These are phyloP conservation scores for Aspergillus novofumigatus DNA, from an alignment of 2,329 filamentous ascomycete genomes.

Conservation along the genomic window DNA sequence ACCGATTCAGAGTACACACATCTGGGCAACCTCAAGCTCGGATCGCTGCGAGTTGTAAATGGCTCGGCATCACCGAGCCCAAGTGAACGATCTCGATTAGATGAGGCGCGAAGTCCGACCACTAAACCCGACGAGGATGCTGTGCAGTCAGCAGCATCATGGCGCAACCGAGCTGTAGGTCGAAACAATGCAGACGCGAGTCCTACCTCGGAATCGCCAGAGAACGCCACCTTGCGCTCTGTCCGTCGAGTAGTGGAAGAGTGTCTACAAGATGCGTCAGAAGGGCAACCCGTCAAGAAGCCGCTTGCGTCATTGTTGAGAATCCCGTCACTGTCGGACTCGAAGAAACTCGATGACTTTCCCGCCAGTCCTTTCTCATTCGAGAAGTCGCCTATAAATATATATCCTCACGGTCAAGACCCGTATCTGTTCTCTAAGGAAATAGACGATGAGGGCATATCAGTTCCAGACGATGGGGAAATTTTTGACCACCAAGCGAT, in stretches of 20 bases:
- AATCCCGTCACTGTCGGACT: slow-evolving; percentile 15
- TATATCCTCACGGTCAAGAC: slow-evolving; percentile 5
- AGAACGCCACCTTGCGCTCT: not conserved
- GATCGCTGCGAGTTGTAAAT: slow-evolving; percentile 39
- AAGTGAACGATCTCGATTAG: slow-evolving; percentile 29
- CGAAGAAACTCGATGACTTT: slow-evolving; percentile 19
- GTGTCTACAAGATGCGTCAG: slow-evolving; percentile 9
- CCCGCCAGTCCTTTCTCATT: slow-evolving; percentile 34
- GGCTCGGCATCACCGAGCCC: slow-evolving; percentile 35
- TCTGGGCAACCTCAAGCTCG: slow-evolving; percentile 36
- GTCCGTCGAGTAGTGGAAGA: not conserved
- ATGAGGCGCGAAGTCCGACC: slow-evolving; percentile 8
- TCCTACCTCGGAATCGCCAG: not conserved
- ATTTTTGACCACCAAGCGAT: slow-evolving; percentile 7
- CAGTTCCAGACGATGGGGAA: slow-evolving; percentile 17
- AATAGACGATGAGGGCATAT: slow-evolving; percentile 15
- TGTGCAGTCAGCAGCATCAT: not conserved
- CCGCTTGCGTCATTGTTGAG: slow-evolving; percentile 10
- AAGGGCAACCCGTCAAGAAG: not conserved
- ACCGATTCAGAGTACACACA: slow-evolving; percentile 35
- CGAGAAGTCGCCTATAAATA: slow-evolving; percentile 26
- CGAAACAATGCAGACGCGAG: not conserved
- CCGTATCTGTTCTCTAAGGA: slow-evolving; percentile 13
- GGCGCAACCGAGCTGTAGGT: not conserved
- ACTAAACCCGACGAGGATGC: slow-evolving; percentile 6